Evolutionary conservation across 2,329 filamentous ascomycete species (phyloP).

Genomic region (Teratosphaeria nubilosa): DNA sequence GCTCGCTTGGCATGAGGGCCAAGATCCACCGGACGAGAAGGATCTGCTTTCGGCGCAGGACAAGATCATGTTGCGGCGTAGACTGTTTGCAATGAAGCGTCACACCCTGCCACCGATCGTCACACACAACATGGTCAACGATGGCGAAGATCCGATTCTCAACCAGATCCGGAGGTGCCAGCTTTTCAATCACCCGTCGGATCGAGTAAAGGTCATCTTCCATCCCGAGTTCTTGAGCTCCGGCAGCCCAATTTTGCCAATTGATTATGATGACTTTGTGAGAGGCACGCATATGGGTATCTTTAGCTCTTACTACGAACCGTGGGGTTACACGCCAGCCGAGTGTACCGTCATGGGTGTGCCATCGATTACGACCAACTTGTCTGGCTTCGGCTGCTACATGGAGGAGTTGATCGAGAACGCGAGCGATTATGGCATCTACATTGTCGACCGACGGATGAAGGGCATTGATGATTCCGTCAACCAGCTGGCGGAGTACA

Average conservation of each 20-base stretch:
- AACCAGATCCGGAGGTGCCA: slow-evolving; percentile 94
- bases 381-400: slow-evolving; percentile 96
- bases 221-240: slow-evolving; percentile 97
- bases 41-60: slow-evolving; percentile 88
- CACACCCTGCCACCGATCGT: slow-evolving; percentile 85
- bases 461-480: slow-evolving; percentile 97
- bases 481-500: slow-evolving; percentile 82
- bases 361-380: slow-evolving; percentile 93
- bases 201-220: slow-evolving; percentile 96
- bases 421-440: slow-evolving; percentile 95
- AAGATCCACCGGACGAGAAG: slow-evolving; percentile 89
- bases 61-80: slow-evolving; percentile 79
- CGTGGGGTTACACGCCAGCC: slow-evolving; percentile 96
- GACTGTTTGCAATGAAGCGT: slow-evolving; percentile 94
- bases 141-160: slow-evolving; percentile 82
- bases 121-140: slow-evolving; percentile 97
- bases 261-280: slow-evolving; percentile 98
- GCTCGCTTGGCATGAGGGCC: slow-evolving; percentile 89
- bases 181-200: slow-evolving; percentile 89
- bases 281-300: slow-evolving; percentile 91
- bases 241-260: slow-evolving; percentile 82
- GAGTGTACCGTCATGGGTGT: slow-evolving; percentile 99
- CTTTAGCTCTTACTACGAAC: slow-evolving; percentile 97
- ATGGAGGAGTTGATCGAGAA: slow-evolving; percentile 99
- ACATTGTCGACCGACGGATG: slow-evolving; percentile 90